These are phyloP conservation scores for Arthrobotrys pseudoclavata DNA, from an alignment of 2,329 filamentous ascomycete genomes.

Conservation along the genomic window DNA sequence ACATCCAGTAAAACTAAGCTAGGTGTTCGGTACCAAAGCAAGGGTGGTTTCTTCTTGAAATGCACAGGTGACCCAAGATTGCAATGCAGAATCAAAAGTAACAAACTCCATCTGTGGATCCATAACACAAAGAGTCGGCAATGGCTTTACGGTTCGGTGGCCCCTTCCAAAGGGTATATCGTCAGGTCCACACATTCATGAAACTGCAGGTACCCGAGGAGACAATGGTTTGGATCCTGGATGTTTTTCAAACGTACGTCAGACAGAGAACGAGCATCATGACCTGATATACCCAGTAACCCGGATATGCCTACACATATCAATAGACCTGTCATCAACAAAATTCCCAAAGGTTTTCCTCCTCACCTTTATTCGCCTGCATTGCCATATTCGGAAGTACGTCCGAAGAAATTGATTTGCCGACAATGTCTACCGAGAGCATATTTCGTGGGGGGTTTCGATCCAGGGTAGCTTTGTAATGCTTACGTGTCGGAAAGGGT, in stretches of 20 bases:
- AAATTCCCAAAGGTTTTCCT: conserved; percentile 6
- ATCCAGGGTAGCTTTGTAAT: conserved; percentile 57
- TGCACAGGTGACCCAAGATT: conserved; percentile 45
- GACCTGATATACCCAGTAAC: conserved; percentile 23
- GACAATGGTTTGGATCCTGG: conserved; percentile 45
- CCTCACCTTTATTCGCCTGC: conserved; percentile 27
- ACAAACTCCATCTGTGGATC: conserved; percentile 54
- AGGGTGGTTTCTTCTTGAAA: conserved; percentile 42
- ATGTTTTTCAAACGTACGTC: conserved; percentile 51
- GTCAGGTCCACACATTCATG: conserved; percentile 55
- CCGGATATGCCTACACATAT: conserved; percentile 45
- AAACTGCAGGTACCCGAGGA: conserved; percentile 60
- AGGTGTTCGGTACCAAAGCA: conserved; percentile 55
- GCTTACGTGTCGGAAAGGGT: conserved; percentile 59
- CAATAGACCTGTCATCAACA: conserved; percentile 19
- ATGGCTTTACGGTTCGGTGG: conserved; percentile 55
- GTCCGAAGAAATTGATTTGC: conserved; percentile 52
- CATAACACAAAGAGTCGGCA: conserved; percentile 32
- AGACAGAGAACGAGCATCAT: conserved; percentile 35
- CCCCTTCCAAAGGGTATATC: conserved; percentile 55
- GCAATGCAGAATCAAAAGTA: conserved; percentile 30
- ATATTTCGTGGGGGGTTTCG: conserved; percentile 49
- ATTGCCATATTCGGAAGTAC: conserved; percentile 50
- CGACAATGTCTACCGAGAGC: conserved; percentile 53
- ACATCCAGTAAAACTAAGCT: conserved; percentile 32